These are phyloP conservation scores for Penicillium salamii DNA, from an alignment of 495 filamentous ascomycete genomes.

Conservation along the genomic window DNA sequence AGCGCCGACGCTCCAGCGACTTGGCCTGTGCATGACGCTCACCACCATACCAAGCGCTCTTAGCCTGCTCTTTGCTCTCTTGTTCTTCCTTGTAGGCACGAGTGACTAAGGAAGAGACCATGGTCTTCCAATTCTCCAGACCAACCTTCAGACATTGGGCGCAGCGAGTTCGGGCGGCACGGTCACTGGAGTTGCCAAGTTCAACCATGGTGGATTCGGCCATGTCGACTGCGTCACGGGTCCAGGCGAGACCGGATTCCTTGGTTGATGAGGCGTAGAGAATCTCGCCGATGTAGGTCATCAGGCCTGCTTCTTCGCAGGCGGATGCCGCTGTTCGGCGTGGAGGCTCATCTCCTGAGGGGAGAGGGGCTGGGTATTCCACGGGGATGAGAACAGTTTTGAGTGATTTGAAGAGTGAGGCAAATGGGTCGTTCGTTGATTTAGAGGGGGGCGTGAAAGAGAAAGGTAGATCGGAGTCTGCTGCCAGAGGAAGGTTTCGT, in stretches of 20 bases:
- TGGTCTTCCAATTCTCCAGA: slow-evolving; percentile 70
- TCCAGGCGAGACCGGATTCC: slow-evolving; percentile 77
- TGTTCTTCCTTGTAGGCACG: slow-evolving; percentile 47
- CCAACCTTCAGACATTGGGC: slow-evolving; percentile 69
- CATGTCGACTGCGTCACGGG: slow-evolving; percentile 73
- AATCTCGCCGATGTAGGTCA: slow-evolving; percentile 92
- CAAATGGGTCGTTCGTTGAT: slow-evolving; percentile 54
- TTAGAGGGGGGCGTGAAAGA: slow-evolving; percentile 53
- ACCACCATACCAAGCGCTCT: slow-evolving; percentile 51
- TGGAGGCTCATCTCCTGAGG: slow-evolving; percentile 64
- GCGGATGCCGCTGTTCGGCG: slow-evolving; percentile 54
- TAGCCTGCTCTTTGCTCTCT: slow-evolving; percentile 32
- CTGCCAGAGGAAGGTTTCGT: slow-evolving; percentile 36
- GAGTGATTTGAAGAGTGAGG: slow-evolving; percentile 31
- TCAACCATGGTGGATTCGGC: slow-evolving; percentile 51
- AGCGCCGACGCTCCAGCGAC: slow-evolving; percentile 30
- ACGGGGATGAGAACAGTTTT: slow-evolving; percentile 46
- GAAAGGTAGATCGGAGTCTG: slow-evolving; percentile 26
- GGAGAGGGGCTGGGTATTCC: slow-evolving; percentile 61
- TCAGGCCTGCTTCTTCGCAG: slow-evolving; percentile 82
- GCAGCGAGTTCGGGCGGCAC: slow-evolving; percentile 51
- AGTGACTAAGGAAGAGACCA: slow-evolving; percentile 58
- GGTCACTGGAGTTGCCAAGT: slow-evolving; percentile 38
- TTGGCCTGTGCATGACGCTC: slow-evolving; percentile 26
- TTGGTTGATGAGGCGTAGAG: slow-evolving; percentile 65